phyloP scores from a whole-genome alignment of 345 rosid genomes.

The Populus tremula region DNA sequence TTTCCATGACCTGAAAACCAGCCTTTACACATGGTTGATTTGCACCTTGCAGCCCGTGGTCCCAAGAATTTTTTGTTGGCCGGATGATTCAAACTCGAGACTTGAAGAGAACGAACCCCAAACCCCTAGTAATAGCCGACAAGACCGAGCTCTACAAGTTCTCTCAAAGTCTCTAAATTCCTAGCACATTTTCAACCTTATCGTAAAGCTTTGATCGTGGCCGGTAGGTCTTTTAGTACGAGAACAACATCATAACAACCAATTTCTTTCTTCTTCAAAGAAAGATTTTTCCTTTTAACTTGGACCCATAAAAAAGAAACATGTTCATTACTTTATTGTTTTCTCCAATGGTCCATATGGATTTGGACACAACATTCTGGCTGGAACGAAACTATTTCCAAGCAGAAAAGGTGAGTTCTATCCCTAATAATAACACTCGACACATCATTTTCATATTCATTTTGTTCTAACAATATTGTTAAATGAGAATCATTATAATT shows the following conservation, averaged over 20 bases:
- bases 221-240: neutral
- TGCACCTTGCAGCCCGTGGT: neutral
- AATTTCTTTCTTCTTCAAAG: neutral
- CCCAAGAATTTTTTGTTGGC: too few relatives aligned
- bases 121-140: too few relatives aligned
- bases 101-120: too few relatives aligned
- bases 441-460: constrained; percentile 12
- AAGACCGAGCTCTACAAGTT: too few relatives aligned
- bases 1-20: neutral
- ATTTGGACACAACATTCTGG: neutral
- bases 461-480: constrained; percentile 3
- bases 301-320: neutral
- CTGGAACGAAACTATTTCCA: neutral
- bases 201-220: neutral
- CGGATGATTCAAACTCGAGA: too few relatives aligned
- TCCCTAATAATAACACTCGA: neutral
- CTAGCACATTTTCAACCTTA: neutral
- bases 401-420: constrained; percentile 8
- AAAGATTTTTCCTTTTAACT: neutral
- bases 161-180: neutral
- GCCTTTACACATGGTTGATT: neutral
- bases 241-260: neutral
- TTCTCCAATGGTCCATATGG: neutral
- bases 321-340: neutral
- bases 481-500: neutral